Base-by-base conservation (phyloP, 23 red algal genomes). In the Rhodosorus marinus region DNA sequence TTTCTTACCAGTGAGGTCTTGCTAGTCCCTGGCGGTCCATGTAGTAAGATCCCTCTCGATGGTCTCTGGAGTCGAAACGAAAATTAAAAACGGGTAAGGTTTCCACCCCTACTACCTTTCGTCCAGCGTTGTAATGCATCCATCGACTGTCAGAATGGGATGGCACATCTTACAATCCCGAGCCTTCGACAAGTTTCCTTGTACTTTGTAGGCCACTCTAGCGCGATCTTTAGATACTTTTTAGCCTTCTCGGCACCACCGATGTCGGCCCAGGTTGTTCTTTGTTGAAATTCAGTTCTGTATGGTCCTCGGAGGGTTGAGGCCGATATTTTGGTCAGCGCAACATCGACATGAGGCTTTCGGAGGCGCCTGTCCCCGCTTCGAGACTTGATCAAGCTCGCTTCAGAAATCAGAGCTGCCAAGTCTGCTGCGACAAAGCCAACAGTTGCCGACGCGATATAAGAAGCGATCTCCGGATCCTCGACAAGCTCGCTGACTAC, bases 1-100 rank as follows among this genome's bases (percentile, higher is more conserved):
- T n/a, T n/a, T n/a, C n/a, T n/a, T n/a, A 81, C 79, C 29, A 98
- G 60, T 4, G 71, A 57, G 3, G 90, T 98, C 38, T 98, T 98
- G 29, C 72, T 53, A 26, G 65, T 75, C 26, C 90, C 90, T 2
- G 90, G 90, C 4, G 90, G 90, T 0, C 90, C 90, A 34, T 83
- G 52, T 20, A 98, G 45, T 17, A 98, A 30, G 29, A 98, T 70
- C 11, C 77, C 90, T 0, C 90, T 71, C 15, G 90, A 66, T 11
- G 11, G 38, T 11, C 38, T 11, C n/a, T n/a, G n/a, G n/a, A n/a
- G n/a, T n/a, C n/a, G n/a, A n/a, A n/a, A n/a, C n/a, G n/a, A n/a
- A n/a, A n/a, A n/a, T n/a, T n/a, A n/a, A n/a, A n/a, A n/a, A n/a
- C n/a, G n/a, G n/a, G n/a, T n/a, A n/a, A n/a, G n/a, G n/a, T n/a